Evolutionary conservation across 176 grass and related monocot species (phyloP).

Genomic region (Aegilops longissima): DNA sequence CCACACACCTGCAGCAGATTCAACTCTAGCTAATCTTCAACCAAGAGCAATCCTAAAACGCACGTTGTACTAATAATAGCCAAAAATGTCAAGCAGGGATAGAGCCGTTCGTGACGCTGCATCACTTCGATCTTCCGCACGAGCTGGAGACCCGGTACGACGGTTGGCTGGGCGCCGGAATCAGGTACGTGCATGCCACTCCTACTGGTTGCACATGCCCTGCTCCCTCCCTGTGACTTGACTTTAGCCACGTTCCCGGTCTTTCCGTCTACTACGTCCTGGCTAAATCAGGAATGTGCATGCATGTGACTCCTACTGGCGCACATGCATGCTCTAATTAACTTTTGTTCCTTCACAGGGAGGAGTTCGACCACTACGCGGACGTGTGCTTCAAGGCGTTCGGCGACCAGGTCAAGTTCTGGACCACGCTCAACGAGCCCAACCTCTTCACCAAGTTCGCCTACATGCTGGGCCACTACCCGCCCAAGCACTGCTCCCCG

Average conservation of each 20-base stretch:
- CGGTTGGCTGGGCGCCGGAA: constrained; percentile 52
- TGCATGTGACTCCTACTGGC: too few species aligned
- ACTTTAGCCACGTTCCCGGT: neutral
- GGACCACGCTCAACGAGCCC: constrained; percentile 85
- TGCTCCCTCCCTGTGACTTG: too few species aligned
- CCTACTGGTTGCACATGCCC: neutral
- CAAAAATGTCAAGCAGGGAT: constrained; percentile 48
- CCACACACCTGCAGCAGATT: neutral
- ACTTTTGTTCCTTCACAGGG: constrained; percentile 13
- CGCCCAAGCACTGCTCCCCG: constrained; percentile 55
- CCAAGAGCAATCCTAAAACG: neutral
- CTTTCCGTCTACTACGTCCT: too few species aligned
- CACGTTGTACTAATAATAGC: too few species aligned
- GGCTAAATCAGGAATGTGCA: too few species aligned
- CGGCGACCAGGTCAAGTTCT: constrained; percentile 62
- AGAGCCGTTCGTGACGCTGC: constrained; percentile 65
- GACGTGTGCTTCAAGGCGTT: constrained; percentile 73
- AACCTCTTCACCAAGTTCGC: constrained; percentile 46
- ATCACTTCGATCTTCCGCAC: constrained; percentile 66
- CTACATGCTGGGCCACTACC: constrained; percentile 34
- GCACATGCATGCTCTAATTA: too few species aligned
- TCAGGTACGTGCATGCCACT: constrained; percentile 29
- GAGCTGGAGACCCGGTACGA: constrained; percentile 47
- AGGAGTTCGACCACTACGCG: constrained; percentile 54
- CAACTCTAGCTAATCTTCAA: neutral